Evolutionary conservation across 1,284 basidiomycete genomes (phyloP).

Genomic region (Amylostereum chailletii): DNA sequence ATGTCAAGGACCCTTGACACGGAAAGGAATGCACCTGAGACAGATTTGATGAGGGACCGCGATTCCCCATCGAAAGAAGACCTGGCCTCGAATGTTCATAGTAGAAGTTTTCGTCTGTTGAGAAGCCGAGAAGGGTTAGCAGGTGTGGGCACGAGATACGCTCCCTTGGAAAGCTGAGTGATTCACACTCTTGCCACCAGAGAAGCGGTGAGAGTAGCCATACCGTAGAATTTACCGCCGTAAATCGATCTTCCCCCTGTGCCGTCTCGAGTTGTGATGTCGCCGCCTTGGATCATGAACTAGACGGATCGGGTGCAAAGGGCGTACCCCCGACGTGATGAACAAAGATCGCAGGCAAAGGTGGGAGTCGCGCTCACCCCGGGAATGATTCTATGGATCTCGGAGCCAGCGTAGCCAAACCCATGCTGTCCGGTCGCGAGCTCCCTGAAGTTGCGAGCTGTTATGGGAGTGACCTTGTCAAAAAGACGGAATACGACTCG

Average conservation of each 20-base stretch:
- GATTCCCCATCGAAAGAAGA: constrained; percentile 55
- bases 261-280: constrained; percentile 40
- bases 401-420: constrained; percentile 29
- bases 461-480: constrained; percentile 38
- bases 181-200: too few species aligned
- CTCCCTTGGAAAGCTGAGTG: too few species aligned
- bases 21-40: constrained; percentile 34
- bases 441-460: constrained; percentile 43
- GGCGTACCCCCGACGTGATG: neutral
- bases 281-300: constrained; percentile 30
- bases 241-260: constrained; percentile 42
- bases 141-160: neutral
- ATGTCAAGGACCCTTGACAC: neutral
- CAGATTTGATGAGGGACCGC: constrained; percentile 46
- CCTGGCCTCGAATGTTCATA: constrained; percentile 33
- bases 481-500: constrained; percentile 58
- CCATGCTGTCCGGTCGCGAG: constrained; percentile 37
- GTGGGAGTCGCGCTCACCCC: constrained; percentile 8
- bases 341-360: neutral
- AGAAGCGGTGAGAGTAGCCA: neutral
- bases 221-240: constrained; percentile 7
- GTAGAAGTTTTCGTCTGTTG: constrained; percentile 31
- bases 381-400: constrained; percentile 29
- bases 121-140: constrained; percentile 1
- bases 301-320: constrained; percentile 6